A percentile compares a stretch with the other conserved stretches of the same genome.
Conservation (phyloP, 257 asterid species). For the Mitragyna speciosa region DNA sequence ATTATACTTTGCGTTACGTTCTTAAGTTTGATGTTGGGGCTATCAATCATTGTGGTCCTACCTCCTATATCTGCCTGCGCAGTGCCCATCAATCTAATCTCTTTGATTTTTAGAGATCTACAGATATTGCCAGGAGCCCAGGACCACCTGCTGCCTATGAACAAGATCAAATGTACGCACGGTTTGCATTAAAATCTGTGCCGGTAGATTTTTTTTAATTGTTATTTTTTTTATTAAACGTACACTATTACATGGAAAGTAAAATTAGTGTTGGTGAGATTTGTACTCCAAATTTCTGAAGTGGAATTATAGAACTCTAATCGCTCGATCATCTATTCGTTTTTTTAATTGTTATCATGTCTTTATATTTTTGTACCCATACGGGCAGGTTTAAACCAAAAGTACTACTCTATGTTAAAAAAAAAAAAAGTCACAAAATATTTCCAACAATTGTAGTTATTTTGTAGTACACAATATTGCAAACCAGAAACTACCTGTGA, state of each 20-base stretch:
- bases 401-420: too few relatives aligned
- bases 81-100: neutral
- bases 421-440: neutral
- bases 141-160: neutral
- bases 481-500: too few relatives aligned
- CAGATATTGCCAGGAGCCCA: constrained; percentile 5
- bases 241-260: too few relatives aligned
- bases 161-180: neutral
- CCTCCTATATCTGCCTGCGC: neutral
- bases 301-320: too few relatives aligned
- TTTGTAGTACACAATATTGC: too few relatives aligned
- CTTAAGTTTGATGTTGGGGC: neutral
- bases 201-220: neutral
- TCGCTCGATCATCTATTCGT: too few relatives aligned
- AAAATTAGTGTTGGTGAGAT: too few relatives aligned
- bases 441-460: too few relatives aligned
- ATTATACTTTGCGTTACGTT: neutral
- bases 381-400: neutral
- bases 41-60: constrained; percentile 14
- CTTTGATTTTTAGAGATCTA: neutral
- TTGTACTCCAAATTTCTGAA: too few relatives aligned
- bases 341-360: neutral
- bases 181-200: neutral
- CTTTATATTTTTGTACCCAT: too few relatives aligned
- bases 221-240: neutral